These are phyloP conservation scores for Clonostachys rosea DNA, from an alignment of 2,329 filamentous ascomycete species.

Conservation along the genomic window DNA sequence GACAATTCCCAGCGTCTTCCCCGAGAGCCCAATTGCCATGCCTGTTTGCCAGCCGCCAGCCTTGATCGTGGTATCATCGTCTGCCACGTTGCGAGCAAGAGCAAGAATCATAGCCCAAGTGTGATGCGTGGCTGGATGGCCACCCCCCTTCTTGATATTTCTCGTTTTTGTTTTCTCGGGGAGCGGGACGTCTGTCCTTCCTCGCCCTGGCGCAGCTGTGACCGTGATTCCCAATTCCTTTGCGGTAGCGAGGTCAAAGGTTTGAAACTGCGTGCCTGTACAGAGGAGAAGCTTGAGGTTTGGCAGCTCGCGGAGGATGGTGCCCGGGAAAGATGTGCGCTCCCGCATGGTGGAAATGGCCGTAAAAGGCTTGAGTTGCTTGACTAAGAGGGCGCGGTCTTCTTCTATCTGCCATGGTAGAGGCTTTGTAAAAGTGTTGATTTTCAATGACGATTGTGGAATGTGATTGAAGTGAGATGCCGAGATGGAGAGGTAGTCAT, in stretches of 20 bases:
- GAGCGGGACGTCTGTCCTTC: slow-evolving; percentile 11
- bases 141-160: slow-evolving; percentile 21
- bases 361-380: slow-evolving; percentile 52
- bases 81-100: slow-evolving; percentile 52
- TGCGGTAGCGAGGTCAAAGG: slow-evolving; percentile 50
- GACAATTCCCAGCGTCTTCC: slow-evolving; percentile 55
- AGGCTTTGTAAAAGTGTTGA: slow-evolving; percentile 41
- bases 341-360: slow-evolving; percentile 60
- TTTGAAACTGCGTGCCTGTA: slow-evolving; percentile 54
- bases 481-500: slow-evolving; percentile 65
- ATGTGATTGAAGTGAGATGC: slow-evolving; percentile 48
- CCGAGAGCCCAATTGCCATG: slow-evolving; percentile 49
- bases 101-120: slow-evolving; percentile 51
- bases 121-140: slow-evolving; percentile 50
- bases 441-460: slow-evolving; percentile 34
- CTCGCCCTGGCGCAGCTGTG: slow-evolving; percentile 38
- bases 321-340: slow-evolving; percentile 55
- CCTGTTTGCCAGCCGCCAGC: slow-evolving; percentile 53
- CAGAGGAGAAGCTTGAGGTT: slow-evolving; percentile 61
- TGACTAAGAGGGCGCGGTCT: slow-evolving; percentile 51
- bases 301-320: slow-evolving; percentile 49
- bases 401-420: slow-evolving; percentile 56
- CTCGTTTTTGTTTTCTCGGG: not conserved
- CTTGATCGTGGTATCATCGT: slow-evolving; percentile 55
- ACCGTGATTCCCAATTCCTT: slow-evolving; percentile 43